These are phyloP conservation scores for Saccharomyces kudriavzevii DNA, from an alignment of 805 yeast genomes.

Conservation along the genomic window DNA sequence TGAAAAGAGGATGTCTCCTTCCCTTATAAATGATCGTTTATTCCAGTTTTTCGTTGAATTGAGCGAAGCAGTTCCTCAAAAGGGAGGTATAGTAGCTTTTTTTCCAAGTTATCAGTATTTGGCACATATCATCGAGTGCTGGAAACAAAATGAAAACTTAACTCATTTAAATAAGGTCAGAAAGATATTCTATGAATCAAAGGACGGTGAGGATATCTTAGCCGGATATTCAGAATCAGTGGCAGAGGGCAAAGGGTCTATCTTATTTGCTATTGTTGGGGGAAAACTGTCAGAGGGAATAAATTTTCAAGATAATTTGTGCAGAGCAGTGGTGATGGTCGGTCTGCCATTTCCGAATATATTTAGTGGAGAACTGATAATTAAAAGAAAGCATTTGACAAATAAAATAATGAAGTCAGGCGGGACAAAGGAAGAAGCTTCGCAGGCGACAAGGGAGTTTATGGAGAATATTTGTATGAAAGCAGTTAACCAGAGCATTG, in stretches of 20 bases:
- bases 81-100: constrained; percentile 69
- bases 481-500: constrained; percentile 86
- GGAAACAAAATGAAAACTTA: constrained; percentile 40
- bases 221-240: constrained; percentile 43
- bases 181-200: constrained; percentile 49
- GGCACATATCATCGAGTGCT: constrained; percentile 38
- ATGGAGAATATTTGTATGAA: constrained; percentile 85
- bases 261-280: constrained; percentile 79
- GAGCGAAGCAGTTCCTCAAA: constrained; percentile 38
- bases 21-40: constrained; percentile 38
- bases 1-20: constrained; percentile 43
- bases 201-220: constrained; percentile 40
- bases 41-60: constrained; percentile 30
- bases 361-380: constrained; percentile 70
- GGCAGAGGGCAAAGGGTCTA: constrained; percentile 42
- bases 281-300: constrained; percentile 92
- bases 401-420: constrained; percentile 41
- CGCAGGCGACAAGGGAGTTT: constrained; percentile 42
- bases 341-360: constrained; percentile 89
- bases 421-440: constrained; percentile 39
- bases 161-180: constrained; percentile 35
- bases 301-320: constrained; percentile 80
- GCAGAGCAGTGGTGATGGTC: constrained; percentile 76
- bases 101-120: constrained; percentile 80
- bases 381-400: constrained; percentile 61